Evolutionary conservation across 139 green algal genomes (phyloP).

Genomic region (Closterium sp.): DNA sequence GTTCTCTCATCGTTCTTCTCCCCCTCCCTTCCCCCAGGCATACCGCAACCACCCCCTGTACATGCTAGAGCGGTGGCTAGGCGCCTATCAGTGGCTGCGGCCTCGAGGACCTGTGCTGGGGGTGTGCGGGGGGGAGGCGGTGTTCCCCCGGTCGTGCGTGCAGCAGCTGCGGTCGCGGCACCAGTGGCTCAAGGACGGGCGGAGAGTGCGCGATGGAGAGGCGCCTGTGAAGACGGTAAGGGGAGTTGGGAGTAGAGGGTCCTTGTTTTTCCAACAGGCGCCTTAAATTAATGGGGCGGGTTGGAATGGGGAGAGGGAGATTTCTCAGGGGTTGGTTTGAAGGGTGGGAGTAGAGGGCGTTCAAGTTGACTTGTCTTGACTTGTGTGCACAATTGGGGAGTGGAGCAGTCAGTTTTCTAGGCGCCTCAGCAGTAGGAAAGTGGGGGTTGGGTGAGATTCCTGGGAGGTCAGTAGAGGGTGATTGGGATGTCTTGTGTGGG

Average conservation of each 20-base stretch:
- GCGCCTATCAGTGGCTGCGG: constrained; percentile 50
- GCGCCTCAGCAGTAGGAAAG: too few relatives aligned
- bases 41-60: constrained; percentile 51
- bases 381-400: too few relatives aligned
- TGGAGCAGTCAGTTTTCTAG: too few relatives aligned
- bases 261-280: background rate
- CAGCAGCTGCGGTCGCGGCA: constrained; percentile 51
- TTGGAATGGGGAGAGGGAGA: too few relatives aligned
- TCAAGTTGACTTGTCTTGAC: too few relatives aligned
- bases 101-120: constrained; percentile 35
- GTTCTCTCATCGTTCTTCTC: background rate
- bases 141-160: constrained; percentile 49
- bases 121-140: constrained; percentile 40
- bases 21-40: constrained; percentile 5
- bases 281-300: too few relatives aligned
- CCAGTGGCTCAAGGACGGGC: constrained; percentile 39
- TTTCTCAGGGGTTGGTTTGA: too few relatives aligned
- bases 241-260: too few relatives aligned
- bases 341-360: too few relatives aligned
- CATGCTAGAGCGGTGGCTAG: constrained; percentile 51
- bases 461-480: too few relatives aligned
- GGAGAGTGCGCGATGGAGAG: constrained; percentile 43
- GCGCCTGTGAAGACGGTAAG: constrained; percentile 33
- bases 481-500: too few relatives aligned
- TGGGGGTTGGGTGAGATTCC: too few relatives aligned